Percentiles rank a stretch among this genome's conserved stretches.
Evolutionary conservation across 1,284 basidiomycete species (phyloP).

Genomic region (Melampsora americana): DNA sequence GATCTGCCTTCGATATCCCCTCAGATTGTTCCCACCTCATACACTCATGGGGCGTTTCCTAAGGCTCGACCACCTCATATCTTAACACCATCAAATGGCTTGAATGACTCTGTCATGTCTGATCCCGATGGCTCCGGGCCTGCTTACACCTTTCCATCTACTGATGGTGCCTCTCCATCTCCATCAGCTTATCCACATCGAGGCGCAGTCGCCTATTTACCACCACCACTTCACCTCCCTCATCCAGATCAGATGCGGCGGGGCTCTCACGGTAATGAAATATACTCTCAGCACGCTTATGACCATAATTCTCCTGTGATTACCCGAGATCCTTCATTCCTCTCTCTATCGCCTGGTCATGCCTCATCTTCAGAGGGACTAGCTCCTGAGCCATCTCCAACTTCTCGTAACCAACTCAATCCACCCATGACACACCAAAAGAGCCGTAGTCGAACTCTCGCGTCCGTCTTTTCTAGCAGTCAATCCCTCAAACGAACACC

Average conservation of each 20-base stretch:
- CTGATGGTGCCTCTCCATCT: neutral
- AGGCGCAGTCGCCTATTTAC: slow-evolving; percentile 16
- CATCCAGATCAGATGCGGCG: slow-evolving; percentile 36
- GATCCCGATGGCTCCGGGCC: slow-evolving; percentile 60
- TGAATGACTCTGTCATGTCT: slow-evolving; percentile 54
- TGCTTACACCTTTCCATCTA: slow-evolving; percentile 22
- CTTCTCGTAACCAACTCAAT: slow-evolving; percentile 69
- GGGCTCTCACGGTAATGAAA: slow-evolving; percentile 32
- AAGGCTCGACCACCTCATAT: slow-evolving; percentile 41
- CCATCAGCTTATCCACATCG: slow-evolving; percentile 39
- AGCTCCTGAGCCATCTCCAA: slow-evolving; percentile 22
- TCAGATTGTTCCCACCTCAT: slow-evolving; percentile 49
- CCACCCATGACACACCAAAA: slow-evolving; percentile 66
- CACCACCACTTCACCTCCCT: slow-evolving; percentile 23
- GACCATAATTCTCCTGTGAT: slow-evolving; percentile 37
- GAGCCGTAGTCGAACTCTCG: slow-evolving; percentile 60
- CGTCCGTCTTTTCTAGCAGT: slow-evolving; percentile 35
- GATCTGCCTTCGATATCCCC: slow-evolving; percentile 46
- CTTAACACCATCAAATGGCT: slow-evolving; percentile 40
- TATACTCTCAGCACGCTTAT: slow-evolving; percentile 33
- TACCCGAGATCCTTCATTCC: slow-evolving; percentile 29
- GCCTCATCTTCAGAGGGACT: slow-evolving; percentile 2
- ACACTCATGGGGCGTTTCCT: slow-evolving; percentile 45
- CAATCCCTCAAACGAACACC: slow-evolving; percentile 41
- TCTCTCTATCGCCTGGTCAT: slow-evolving; percentile 38